phyloP scores from a whole-genome alignment of 805 yeast species.

The Kazachstania africana region DNA sequence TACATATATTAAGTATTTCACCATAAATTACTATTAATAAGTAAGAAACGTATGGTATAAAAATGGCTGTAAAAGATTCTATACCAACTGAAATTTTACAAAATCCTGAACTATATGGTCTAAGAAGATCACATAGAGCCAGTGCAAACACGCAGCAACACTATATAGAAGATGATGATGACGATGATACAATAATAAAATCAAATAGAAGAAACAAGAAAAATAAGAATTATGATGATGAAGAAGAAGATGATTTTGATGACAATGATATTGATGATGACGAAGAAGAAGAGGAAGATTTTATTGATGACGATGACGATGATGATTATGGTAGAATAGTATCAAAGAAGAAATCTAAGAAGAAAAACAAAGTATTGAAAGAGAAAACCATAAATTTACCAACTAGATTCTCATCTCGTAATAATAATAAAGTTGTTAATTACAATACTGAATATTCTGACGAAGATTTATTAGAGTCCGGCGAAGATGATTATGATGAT shows the following conservation, averaged over 20 bases:
- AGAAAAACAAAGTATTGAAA: conserved; percentile 12
- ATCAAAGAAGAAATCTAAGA: conserved; percentile 6
- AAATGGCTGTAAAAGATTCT: conserved; percentile 17
- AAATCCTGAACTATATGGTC: conserved; percentile 76
- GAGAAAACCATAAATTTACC: conserved; percentile 29
- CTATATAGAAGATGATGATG: conserved; percentile 23
- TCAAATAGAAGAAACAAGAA: conserved; percentile 3
- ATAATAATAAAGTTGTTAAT: conserved; percentile 44
- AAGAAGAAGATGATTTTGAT: conserved; percentile 19
- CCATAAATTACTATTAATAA: too few relatives aligned
- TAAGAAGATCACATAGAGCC: conserved; percentile 64
- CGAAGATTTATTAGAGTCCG: conserved; percentile 31
- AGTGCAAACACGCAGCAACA: conserved; percentile 27
- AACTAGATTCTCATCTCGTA: conserved; percentile 68
- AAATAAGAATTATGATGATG: conserved; percentile 15
- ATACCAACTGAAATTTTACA: conserved; percentile 44
- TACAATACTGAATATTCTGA: conserved; percentile 61
- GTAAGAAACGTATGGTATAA: too few relatives aligned
- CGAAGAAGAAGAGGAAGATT: conserved; percentile 21
- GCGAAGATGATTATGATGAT: conserved; percentile 8
- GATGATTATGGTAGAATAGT: conserved; percentile 11
- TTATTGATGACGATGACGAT: conserved; percentile 10
- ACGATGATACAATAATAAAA: conserved; percentile 13
- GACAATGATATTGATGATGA: conserved; percentile 19
- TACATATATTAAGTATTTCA: too few relatives aligned